Evolutionary conservation across 1,284 basidiomycete genomes (phyloP), one percentile per base, ranked within the genome.

Genomic region (Fomes fomentarius): DNA sequence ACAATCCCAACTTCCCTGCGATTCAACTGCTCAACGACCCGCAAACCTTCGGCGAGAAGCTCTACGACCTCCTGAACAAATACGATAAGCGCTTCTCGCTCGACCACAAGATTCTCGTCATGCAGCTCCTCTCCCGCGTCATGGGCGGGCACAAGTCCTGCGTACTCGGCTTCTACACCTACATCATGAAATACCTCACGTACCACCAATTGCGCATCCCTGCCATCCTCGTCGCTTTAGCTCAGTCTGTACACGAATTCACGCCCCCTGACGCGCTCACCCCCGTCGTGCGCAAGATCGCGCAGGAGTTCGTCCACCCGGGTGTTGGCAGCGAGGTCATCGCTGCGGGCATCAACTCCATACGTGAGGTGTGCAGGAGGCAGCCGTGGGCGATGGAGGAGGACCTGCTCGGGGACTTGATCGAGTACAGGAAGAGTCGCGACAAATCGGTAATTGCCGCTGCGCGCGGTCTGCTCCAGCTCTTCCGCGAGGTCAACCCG

Each of bases 301-400:
- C 96, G 0, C 87, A 93, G 65, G 94, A 98, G 67, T 99, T 99
- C 65, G 92, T 99, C 2, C 96, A 99, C 72, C 96, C 96, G 0
- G 97, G 97, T 57, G 97, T 99, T 4, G 93, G 94, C 3, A 83
- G 88, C 58, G 96, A 99, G 72, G 95, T 99, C 64, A 92, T 98
- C 52, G 89, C 96, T 0, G 97, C 96, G 0, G 97, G 97, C 33
- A 78, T 99, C 65, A 99, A 99, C 69, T 84, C 94, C 19, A 93
- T 99, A 42, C 82, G 95, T 34, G 96, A 99, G 72, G 87, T 99
- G 24, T 98, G 94, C 69, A 75, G 90, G 35, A 74, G 96, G 30
- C 97, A 99, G 70, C 94, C 96, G 5, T 96, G 94, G 94, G 88
- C 91, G 50, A 98, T 99, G 91, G 91, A 93, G 57, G 92, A 95